A percentile compares a stretch with the other conserved stretches of the same genome.
phyloP scores from a whole-genome alignment of 192 early-diverging fungal genomes.

The Coemansia sp. region DNA sequence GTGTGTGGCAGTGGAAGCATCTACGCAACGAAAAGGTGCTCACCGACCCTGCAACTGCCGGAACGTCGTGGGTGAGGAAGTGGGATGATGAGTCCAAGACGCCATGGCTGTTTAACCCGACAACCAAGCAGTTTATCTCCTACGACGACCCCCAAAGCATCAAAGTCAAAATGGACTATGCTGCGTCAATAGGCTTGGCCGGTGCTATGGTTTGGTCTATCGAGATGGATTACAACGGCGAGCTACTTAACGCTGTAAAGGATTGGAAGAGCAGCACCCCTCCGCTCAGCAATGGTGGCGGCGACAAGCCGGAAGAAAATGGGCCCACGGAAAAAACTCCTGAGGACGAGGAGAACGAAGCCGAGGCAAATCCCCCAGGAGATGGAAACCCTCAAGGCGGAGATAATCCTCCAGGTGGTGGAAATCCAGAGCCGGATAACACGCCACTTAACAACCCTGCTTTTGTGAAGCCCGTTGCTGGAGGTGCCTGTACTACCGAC shows the following conservation, averaged over 20 bases:
- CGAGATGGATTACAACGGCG: slow-evolving; percentile 62
- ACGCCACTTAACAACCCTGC: not conserved
- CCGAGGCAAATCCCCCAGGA: no score
- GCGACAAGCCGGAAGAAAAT: not conserved
- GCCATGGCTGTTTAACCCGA: slow-evolving; percentile 70
- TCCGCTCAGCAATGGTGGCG: not conserved
- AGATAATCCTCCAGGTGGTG: not conserved
- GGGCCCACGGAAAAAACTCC: not conserved
- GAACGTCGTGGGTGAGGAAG: slow-evolving; percentile 57
- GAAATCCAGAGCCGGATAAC: not conserved
- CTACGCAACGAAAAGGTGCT: slow-evolving; percentile 56
- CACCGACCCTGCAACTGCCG: slow-evolving; percentile 17
- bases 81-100: slow-evolving; percentile 61
- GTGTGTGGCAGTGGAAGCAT: slow-evolving; percentile 61
- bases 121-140: slow-evolving; percentile 57
- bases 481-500: not conserved
- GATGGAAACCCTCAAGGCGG: not conserved
- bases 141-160: slow-evolving; percentile 68
- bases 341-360: not conserved
- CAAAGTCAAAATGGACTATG: slow-evolving; percentile 59
- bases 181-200: slow-evolving; percentile 54
- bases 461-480: not conserved
- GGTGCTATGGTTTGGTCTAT: slow-evolving; percentile 71
- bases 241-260: slow-evolving; percentile 49
- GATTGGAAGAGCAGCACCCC: not conserved